A percentile compares a stretch with the other conserved stretches of the same genome.
These are phyloP conservation scores for Dactylellina drechsleri DNA, from an alignment of 2,329 filamentous ascomycete genomes.

Conservation along the genomic window DNA sequence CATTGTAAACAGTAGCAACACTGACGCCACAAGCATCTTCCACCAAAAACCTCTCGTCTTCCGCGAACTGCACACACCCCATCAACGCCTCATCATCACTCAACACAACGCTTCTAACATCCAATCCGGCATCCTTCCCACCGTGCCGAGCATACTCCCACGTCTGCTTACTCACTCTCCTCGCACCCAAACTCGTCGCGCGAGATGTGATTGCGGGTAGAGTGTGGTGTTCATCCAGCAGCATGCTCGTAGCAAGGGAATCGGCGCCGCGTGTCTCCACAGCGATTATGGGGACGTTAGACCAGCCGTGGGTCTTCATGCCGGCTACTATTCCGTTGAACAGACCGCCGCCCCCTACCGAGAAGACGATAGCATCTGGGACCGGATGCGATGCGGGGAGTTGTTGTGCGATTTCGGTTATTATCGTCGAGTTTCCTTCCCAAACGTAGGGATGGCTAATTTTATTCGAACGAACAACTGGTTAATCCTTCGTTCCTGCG, in stretches of 20 bases:
- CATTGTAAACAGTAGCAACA: slow-evolving; percentile 74
- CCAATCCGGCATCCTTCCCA: slow-evolving; percentile 63
- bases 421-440: slow-evolving; percentile 71
- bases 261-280: slow-evolving; percentile 81
- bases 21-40: slow-evolving; percentile 87
- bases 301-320: slow-evolving; percentile 66
- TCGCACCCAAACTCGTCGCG: slow-evolving; percentile 78
- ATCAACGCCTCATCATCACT: slow-evolving; percentile 81
- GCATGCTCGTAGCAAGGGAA: slow-evolving; percentile 72
- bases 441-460: slow-evolving; percentile 68
- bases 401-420: slow-evolving; percentile 66
- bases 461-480: not conserved
- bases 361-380: slow-evolving; percentile 78
- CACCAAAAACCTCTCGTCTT: slow-evolving; percentile 83
- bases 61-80: slow-evolving; percentile 78
- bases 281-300: slow-evolving; percentile 70
- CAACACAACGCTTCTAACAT: slow-evolving; percentile 72
- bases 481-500: not conserved
- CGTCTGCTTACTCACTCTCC: slow-evolving; percentile 73
- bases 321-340: slow-evolving; percentile 80
- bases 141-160: slow-evolving; percentile 70
- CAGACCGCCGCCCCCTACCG: slow-evolving; percentile 81
- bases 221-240: slow-evolving; percentile 69
- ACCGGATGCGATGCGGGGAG: slow-evolving; percentile 57
- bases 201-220: slow-evolving; percentile 78